Evolutionary conservation across 345 rosid genomes (phyloP), one percentile per base, ranked within the genome.

Genomic region (Bruguiera parviflora): DNA sequence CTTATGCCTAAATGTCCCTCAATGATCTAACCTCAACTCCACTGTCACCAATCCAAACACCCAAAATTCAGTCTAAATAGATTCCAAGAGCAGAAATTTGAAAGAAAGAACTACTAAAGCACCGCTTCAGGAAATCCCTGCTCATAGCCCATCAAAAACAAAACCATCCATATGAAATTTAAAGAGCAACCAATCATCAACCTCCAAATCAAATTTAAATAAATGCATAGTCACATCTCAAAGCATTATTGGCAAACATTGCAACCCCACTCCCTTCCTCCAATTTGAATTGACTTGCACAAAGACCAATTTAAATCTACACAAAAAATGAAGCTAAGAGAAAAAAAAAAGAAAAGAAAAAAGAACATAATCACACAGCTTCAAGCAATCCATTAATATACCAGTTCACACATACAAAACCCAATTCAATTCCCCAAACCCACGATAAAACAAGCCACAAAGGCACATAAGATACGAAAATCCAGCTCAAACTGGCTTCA

Each of bases 61-160:
- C 15, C 58, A 51, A 19, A 65, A 58, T 61, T 63, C 43, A 24
- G 53, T 63, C 9, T 47, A 21, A 20, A 43, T 21, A 53, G 22
- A 35, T 16, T 21, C 22, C 18, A 67, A 47, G 5, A 19, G 56
- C 43, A 43, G 9, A 66, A 28, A 15, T 31, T 11, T 51, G 37
- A 35, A 22, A 63, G 49, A 43, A 43, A 43, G 49, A 18, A 62
- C 47, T 66, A 33, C 22, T 20, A 19, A 53, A 32, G 63, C 56
- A 58, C 53, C 43, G 18, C 8, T 57, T 24, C 27, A 16, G 43
- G 18, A 33, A 43, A n/a, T 53, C 64, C 19, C 46, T 66, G 29
- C 25, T 37, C 68, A 66, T 43, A 43, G 16, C 55, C 52, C 20
- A 49, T 20, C 21, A 53, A 70, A 72, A 59, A 31, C 62, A 53